These are phyloP conservation scores for Cucumis variabilis DNA, from an alignment of 331 rosid genomes.

Conservation along the genomic window DNA sequence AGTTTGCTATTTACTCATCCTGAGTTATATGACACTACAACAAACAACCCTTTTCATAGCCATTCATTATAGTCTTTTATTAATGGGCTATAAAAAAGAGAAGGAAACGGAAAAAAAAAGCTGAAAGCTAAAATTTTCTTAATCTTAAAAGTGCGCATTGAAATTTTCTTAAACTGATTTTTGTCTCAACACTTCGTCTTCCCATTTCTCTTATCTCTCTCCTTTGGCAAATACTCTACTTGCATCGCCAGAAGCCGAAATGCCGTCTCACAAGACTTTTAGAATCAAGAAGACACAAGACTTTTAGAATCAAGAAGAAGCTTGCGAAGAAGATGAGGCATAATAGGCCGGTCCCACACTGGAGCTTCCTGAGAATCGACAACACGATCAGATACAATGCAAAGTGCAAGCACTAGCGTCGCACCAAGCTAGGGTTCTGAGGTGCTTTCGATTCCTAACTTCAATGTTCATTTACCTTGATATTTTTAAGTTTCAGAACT, in stretches of 20 bases:
- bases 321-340: conserved; percentile 96
- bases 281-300: too few relatives aligned
- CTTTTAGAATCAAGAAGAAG: conserved; percentile 82
- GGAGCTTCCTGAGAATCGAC: conserved; percentile 83
- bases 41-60: too few relatives aligned
- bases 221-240: too few relatives aligned
- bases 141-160: too few relatives aligned
- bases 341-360: conserved; percentile 85
- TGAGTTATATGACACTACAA: conserved; percentile 66
- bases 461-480: neutral
- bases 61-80: too few relatives aligned
- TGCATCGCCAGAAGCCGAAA: too few relatives aligned
- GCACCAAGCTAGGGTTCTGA: conserved; percentile 90
- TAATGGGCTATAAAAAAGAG: too few relatives aligned
- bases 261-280: conserved; percentile 83
- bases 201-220: too few relatives aligned
- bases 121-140: too few relatives aligned
- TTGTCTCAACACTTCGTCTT: too few relatives aligned
- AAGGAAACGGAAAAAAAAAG: too few relatives aligned
- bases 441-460: conserved; percentile 33
- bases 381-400: conserved; percentile 88
- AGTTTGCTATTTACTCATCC: conserved; percentile 98
- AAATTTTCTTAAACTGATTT: too few relatives aligned
- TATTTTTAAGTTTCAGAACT: conserved; percentile 8
- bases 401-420: conserved; percentile 97